Percentiles rank a stretch among this genome's conserved stretches.
These are phyloP conservation scores for Rhynchospora pubera DNA, from an alignment of 176 grass and related monocot species.

Conservation along the genomic window DNA sequence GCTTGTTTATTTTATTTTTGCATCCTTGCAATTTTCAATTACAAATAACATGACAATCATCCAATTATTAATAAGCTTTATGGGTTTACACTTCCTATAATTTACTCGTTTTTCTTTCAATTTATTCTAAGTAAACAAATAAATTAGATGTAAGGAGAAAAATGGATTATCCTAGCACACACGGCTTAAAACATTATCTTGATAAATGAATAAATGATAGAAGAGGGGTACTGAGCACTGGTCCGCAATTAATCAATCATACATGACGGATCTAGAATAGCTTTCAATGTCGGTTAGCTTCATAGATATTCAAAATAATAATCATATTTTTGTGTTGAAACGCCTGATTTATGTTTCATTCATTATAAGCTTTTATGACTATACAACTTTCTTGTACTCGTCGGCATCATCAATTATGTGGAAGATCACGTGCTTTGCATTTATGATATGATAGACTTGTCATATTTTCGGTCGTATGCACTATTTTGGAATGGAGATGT, in stretches of 20 bases:
- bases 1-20: no score
- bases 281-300: not conserved
- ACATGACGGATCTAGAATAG: not conserved
- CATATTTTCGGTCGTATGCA: no score
- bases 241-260: not conserved
- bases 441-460: not conserved
- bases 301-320: not conserved
- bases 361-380: not conserved
- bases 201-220: no score
- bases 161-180: no score
- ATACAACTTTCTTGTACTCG: not conserved
- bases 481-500: no score
- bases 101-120: not conserved
- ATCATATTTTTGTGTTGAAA: not conserved
- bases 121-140: not conserved
- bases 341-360: not conserved
- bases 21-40: no score
- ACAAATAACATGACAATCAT: no score
- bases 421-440: not conserved
- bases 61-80: not conserved
- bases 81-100: not conserved
- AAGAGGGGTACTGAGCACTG: not conserved
- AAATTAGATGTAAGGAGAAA: no score
- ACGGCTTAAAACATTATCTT: no score
- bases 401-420: not conserved